Evolutionary conservation across 768 basidiomycete species (phyloP), one percentile per base, ranked within the genome.

Genomic region (Rhizopogon sp.): DNA sequence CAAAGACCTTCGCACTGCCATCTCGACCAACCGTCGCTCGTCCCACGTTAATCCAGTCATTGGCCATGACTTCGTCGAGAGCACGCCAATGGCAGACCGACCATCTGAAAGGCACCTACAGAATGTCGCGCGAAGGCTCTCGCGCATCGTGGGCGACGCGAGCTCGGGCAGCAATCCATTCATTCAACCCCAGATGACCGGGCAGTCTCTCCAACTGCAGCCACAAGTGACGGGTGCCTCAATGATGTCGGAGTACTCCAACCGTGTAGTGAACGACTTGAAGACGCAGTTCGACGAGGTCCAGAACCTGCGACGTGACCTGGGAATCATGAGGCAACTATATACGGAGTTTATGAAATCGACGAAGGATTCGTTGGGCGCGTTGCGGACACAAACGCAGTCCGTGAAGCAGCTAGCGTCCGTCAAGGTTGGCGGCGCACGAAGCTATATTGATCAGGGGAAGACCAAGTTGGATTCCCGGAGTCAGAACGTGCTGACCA

Each of bases 281-380:
- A 89, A 90, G 70, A 88, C 86, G 3, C 95, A 98, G 66, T 93
- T 94, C 65, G 92, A 96, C 69, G 94, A 97, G 64, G 88, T 98
- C 13, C 93, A 95, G 67, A 90, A 91, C 64, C 78, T 99, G 17
- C 88, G 97, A 11, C 84, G 95, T 1, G 97, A 98, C 65, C 77
- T 99, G 6, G 94, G 90, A 0, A 81, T 91, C 63, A 92, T 97
- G 85, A 84, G 94, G 3, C 96, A 98, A 72, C 75, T 97, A 28
- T 98, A 99, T 70, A 87, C 86, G 31, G 93, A 96, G 61, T 98
- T 98, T 67, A 87, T 93, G 79, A 85, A 84, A 62, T 82, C 88
- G 67, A 97, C 96, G 16, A 95, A 96, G 71, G 87, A 88, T 11
- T 86, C 90, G 5, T 80, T 98, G 41, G 79, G 79, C 13, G 77